These are phyloP conservation scores for Wallacemonas rigidus DNA, from an alignment of 208 protist genomes.

Conservation along the genomic window DNA sequence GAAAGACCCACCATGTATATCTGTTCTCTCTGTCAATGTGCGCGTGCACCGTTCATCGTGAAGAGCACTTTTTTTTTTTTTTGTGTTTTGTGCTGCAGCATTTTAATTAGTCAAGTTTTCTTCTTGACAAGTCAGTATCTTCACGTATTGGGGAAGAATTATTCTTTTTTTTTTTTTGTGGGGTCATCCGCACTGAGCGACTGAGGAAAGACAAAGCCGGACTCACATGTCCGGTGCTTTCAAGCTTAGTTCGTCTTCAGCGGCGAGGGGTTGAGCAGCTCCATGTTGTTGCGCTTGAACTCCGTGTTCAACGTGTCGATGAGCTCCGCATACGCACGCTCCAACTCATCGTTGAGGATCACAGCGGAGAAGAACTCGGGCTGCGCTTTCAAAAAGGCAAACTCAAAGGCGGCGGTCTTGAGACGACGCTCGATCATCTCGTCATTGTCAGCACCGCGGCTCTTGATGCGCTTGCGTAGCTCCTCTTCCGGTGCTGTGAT, in stretches of 20 bases:
- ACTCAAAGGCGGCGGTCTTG: conserved; percentile 71
- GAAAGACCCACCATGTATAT: too few species aligned
- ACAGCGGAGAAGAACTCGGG: conserved; percentile 71
- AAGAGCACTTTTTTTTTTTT: too few species aligned
- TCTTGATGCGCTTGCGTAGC: conserved; percentile 74
- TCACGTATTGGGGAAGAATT: background rate
- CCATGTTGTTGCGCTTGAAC: conserved; percentile 63
- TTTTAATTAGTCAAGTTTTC: conserved; percentile 11
- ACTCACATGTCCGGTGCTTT: too few species aligned
- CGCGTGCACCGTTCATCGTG: too few species aligned
- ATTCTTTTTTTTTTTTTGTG: conserved; percentile 11
- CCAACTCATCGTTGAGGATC: conserved; percentile 80
- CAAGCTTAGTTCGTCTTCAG: conserved; percentile 10
- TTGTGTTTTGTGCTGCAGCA: conserved; percentile 9
- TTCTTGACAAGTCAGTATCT: conserved; percentile 5
- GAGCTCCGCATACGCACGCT: conserved; percentile 61
- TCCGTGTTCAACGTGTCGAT: conserved; percentile 50
- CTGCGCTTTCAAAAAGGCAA: conserved; percentile 67
- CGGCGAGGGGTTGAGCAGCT: conserved; percentile 22
- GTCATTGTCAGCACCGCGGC: conserved; percentile 77
- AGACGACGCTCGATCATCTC: conserved; percentile 74
- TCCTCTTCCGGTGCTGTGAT: conserved; percentile 81
- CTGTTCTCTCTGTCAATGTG: too few species aligned
- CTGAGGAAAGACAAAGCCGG: too few species aligned
- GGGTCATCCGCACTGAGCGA: background rate